Evolutionary conservation across 495 filamentous ascomycete species (phyloP).

Genomic region (Aspergillus sparsus): DNA sequence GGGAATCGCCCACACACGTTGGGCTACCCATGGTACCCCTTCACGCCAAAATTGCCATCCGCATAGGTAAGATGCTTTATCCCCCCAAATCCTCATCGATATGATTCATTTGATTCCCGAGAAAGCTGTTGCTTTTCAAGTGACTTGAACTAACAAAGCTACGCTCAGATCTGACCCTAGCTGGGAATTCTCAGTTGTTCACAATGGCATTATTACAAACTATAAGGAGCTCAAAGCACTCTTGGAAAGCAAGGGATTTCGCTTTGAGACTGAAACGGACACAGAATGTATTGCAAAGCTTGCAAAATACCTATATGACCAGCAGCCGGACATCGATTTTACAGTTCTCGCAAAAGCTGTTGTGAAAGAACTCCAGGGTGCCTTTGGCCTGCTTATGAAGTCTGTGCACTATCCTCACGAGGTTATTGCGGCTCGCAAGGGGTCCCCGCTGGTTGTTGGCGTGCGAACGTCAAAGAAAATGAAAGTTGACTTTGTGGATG

Average conservation of each 20-base stretch:
- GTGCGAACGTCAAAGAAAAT: constrained; percentile 96
- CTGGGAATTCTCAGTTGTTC: constrained; percentile 96
- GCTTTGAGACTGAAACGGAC: constrained; percentile 98
- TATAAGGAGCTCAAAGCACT: constrained; percentile 98
- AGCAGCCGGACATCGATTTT: constrained; percentile 92
- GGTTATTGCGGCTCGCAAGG: constrained; percentile 96
- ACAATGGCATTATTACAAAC: constrained; percentile 99
- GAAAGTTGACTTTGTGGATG: constrained; percentile 99
- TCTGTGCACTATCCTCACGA: constrained; percentile 98
- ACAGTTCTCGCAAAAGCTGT: constrained; percentile 94
- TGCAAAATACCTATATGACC: constrained; percentile 96
- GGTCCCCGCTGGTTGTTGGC: constrained; percentile 93
- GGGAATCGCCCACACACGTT: constrained; percentile 97
- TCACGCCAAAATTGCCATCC: constrained; percentile 96
- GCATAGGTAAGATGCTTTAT: constrained; percentile 69
- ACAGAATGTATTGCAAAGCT: constrained; percentile 99
- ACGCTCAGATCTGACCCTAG: constrained; percentile 66
- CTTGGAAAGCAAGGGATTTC: constrained; percentile 90
- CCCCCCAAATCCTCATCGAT: background rate
- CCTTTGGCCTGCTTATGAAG: constrained; percentile 94
- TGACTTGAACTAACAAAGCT: constrained; percentile 3
- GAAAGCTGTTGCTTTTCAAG: background rate
- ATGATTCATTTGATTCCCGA: background rate
- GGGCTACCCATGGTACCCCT: constrained; percentile 95
- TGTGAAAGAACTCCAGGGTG: constrained; percentile 96